Evolutionary conservation across 495 filamentous ascomycete genomes (phyloP).

Genomic region (Trypethelium eluteriae): DNA sequence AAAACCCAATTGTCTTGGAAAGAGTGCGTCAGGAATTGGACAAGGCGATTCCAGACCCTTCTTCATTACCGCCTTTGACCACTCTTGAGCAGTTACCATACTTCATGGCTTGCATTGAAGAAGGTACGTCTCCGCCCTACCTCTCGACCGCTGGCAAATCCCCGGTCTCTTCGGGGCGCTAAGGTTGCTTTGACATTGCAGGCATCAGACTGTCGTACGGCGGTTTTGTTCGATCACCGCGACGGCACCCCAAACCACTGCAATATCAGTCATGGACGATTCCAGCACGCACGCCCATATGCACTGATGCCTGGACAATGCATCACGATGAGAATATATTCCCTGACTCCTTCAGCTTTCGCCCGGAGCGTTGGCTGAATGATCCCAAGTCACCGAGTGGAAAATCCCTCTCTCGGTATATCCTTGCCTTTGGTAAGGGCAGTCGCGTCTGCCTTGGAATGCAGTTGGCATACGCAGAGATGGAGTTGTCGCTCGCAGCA

Average conservation of each 20-base stretch:
- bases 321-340: slow-evolving; percentile 12
- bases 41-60: not conserved
- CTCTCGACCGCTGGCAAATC: no score
- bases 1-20: slow-evolving; percentile 13
- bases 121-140: slow-evolving; percentile 20
- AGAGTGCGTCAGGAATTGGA: slow-evolving; percentile 19
- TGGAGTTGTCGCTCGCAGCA: slow-evolving; percentile 36
- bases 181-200: not conserved
- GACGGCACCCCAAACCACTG: slow-evolving; percentile 24
- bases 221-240: slow-evolving; percentile 23
- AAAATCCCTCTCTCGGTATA: slow-evolving; percentile 21
- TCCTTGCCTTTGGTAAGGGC: slow-evolving; percentile 32
- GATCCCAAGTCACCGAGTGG: slow-evolving; percentile 14
- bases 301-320: slow-evolving; percentile 31
- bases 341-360: slow-evolving; percentile 11
- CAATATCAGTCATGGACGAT: slow-evolving; percentile 23
- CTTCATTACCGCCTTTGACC: not conserved
- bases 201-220: slow-evolving; percentile 35
- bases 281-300: slow-evolving; percentile 35
- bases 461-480: slow-evolving; percentile 37
- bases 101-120: slow-evolving; percentile 40
- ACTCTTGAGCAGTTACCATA: slow-evolving; percentile 36
- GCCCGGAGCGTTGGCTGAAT: slow-evolving; percentile 18
- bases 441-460: slow-evolving; percentile 34
- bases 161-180: not conserved